Evolutionary conservation across 2,329 filamentous ascomycete genomes (phyloP).

Genomic region (Penicillium nordicum): DNA sequence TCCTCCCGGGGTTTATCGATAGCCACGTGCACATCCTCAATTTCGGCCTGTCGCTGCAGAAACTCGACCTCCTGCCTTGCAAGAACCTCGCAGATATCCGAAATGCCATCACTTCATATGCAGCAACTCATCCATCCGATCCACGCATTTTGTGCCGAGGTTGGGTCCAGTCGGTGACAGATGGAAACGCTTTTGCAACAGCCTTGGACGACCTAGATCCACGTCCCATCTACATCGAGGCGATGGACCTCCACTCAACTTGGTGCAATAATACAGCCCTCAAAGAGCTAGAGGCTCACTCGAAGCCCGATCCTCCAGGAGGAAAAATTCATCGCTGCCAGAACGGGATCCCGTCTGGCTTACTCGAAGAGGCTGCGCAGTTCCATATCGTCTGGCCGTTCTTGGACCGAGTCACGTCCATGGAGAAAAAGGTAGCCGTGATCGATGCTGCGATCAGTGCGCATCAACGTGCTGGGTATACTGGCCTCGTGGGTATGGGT

Average conservation of each 20-base stretch:
- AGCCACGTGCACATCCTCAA: constrained; percentile 49
- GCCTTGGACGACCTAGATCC: constrained; percentile 48
- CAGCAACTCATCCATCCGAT: constrained; percentile 35
- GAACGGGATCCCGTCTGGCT: constrained; percentile 41
- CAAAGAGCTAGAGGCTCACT: constrained; percentile 42
- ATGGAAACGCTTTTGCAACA: constrained; percentile 41
- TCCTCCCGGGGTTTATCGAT: constrained; percentile 50
- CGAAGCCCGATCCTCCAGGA: constrained; percentile 43
- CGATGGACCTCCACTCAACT: constrained; percentile 49
- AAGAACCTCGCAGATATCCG: constrained; percentile 44
- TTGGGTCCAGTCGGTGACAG: constrained; percentile 50
- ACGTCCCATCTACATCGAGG: constrained; percentile 49
- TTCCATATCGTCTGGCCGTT: constrained; percentile 49
- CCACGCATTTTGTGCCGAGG: constrained; percentile 46
- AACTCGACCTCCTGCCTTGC: constrained; percentile 43
- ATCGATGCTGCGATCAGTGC: constrained; percentile 43
- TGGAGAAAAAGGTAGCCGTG: constrained; percentile 42
- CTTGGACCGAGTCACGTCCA: constrained; percentile 40
- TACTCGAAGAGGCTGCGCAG: constrained; percentile 47
- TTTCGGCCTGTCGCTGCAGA: constrained; percentile 46
- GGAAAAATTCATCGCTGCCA: constrained; percentile 46
- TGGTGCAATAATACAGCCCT: constrained; percentile 51
- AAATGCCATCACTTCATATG: constrained; percentile 38
- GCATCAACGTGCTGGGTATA: constrained; percentile 47
- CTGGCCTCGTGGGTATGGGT: constrained; percentile 51